Evolutionary conservation across 441 rosid species (phyloP).

Genomic region (Melastoma candidum): DNA sequence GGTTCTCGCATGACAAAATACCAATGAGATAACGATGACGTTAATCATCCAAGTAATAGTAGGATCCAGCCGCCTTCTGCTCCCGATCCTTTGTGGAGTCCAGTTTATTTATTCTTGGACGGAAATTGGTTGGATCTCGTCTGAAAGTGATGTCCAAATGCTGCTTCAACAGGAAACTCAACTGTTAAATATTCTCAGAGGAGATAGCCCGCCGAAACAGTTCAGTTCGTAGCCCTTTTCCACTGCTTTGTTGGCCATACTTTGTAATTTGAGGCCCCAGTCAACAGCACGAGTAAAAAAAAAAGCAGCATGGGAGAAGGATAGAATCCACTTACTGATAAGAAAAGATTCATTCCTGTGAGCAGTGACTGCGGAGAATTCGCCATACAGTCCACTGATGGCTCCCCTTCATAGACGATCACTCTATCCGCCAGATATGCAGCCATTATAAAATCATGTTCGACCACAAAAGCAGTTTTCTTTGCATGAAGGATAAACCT

Average conservation of each 20-base stretch:
- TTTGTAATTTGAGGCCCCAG: too few relatives aligned
- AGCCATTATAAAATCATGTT: slow-evolving; percentile 98
- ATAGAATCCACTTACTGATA: slow-evolving; percentile 50
- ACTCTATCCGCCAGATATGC: slow-evolving; percentile 89
- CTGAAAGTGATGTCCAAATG: slow-evolving; percentile 95
- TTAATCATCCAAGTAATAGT: slow-evolving; percentile 86
- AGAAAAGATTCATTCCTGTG: slow-evolving; percentile 94
- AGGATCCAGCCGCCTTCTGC: slow-evolving; percentile 89
- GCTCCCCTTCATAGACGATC: slow-evolving; percentile 82
- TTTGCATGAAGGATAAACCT: slow-evolving; percentile 91
- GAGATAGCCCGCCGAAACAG: too few relatives aligned
- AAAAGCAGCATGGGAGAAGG: too few relatives aligned
- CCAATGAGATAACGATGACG: slow-evolving; percentile 17
- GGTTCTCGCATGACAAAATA: neutral
- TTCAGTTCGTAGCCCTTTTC: too few relatives aligned
- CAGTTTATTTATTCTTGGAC: slow-evolving; percentile 89
- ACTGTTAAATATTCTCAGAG: too few relatives aligned
- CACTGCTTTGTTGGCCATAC: too few relatives aligned
- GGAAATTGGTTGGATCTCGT: slow-evolving; percentile 87
- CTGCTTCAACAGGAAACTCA: slow-evolving; percentile 24
- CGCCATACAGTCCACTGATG: slow-evolving; percentile 79
- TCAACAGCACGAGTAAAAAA: too few relatives aligned
- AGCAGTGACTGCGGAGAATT: slow-evolving; percentile 86
- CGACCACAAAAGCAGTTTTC: slow-evolving; percentile 95
- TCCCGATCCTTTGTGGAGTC: slow-evolving; percentile 97